Conservation (phyloP, 371 early-diverging fungal genomes). For the Mortierella sp. region DNA sequence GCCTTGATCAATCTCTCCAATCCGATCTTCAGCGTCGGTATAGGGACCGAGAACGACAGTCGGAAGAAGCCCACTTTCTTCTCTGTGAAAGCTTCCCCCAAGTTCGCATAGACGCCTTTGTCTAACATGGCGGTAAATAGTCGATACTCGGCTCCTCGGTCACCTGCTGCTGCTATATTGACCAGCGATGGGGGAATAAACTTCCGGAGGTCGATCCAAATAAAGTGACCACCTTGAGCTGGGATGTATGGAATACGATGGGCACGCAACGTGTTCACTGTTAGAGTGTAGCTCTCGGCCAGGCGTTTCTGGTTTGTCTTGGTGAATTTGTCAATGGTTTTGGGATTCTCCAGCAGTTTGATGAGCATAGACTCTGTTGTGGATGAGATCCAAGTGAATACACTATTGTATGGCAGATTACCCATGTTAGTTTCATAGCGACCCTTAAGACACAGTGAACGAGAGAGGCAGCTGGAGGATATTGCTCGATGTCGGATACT, state of each 20-base stretch:
- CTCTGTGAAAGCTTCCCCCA: constrained; percentile 69
- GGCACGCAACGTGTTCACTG: constrained; percentile 55
- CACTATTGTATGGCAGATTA: constrained; percentile 28
- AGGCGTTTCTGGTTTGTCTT: constrained; percentile 65
- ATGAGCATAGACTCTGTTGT: constrained; percentile 66
- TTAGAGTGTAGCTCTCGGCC: constrained; percentile 58
- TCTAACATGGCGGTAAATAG: constrained; percentile 59
- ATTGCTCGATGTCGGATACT: neutral
- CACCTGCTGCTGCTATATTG: constrained; percentile 25
- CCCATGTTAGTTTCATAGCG: too few species aligned
- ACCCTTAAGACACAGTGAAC: too few species aligned
- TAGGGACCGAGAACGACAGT: constrained; percentile 62
- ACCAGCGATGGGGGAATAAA: constrained; percentile 17
- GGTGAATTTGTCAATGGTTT: constrained; percentile 69
- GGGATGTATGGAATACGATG: constrained; percentile 63
- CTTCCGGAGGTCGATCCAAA: constrained; percentile 67
- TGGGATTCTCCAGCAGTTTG: constrained; percentile 63
- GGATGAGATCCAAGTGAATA: constrained; percentile 65
- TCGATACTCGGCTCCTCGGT: constrained; percentile 51
- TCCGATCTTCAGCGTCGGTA: constrained; percentile 57
- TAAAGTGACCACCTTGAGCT: constrained; percentile 75
- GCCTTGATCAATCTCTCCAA: constrained; percentile 57
- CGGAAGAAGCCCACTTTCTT: constrained; percentile 74
- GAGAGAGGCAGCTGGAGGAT: neutral
- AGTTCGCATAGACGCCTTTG: constrained; percentile 68